A percentile compares a stretch with the other conserved stretches of the same genome.
Conservation (phyloP, 257 asterid species). For the Nicotiana obtusifolia region DNA sequence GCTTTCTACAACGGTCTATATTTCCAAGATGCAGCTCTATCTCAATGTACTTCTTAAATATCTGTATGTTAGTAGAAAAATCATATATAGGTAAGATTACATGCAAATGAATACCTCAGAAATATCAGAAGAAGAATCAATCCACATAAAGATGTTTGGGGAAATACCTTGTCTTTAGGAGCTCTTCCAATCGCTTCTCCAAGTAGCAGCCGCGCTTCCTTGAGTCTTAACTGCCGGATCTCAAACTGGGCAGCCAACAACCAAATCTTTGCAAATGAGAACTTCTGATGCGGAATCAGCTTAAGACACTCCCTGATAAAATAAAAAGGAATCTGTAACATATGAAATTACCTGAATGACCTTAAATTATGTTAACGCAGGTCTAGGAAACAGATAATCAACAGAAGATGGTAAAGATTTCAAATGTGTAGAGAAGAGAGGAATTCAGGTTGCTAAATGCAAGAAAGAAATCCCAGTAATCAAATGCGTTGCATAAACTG, state of each 20-base stretch:
- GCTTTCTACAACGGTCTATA: constrained; percentile 78
- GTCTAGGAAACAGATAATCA: neutral
- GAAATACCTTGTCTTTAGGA: constrained; percentile 41
- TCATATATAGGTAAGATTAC: neutral
- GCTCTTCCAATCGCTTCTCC: constrained; percentile 42
- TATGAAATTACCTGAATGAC: neutral
- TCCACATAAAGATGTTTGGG: neutral
- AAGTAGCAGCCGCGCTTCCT: constrained; percentile 32
- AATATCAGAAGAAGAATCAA: neutral
- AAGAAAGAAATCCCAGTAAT: neutral
- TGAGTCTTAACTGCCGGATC: constrained; percentile 66
- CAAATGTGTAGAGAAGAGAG: neutral
- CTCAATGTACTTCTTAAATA: constrained; percentile 93
- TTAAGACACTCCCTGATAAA: constrained; percentile 28
- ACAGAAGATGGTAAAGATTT: neutral
- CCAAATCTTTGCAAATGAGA: constrained; percentile 91
- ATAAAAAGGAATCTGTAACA: constrained; percentile 33
- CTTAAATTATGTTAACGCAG: neutral
- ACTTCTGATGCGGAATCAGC: constrained; percentile 41
- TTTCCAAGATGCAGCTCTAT: constrained; percentile 88
- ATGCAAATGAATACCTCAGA: constrained; percentile 1
- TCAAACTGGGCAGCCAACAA: constrained; percentile 94
- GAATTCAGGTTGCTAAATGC: neutral
- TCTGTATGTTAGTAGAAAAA: constrained; percentile 39
- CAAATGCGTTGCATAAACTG: neutral